Evolutionary conservation across 441 rosid genomes (phyloP).

Genomic region (Euphorbia corollata): DNA sequence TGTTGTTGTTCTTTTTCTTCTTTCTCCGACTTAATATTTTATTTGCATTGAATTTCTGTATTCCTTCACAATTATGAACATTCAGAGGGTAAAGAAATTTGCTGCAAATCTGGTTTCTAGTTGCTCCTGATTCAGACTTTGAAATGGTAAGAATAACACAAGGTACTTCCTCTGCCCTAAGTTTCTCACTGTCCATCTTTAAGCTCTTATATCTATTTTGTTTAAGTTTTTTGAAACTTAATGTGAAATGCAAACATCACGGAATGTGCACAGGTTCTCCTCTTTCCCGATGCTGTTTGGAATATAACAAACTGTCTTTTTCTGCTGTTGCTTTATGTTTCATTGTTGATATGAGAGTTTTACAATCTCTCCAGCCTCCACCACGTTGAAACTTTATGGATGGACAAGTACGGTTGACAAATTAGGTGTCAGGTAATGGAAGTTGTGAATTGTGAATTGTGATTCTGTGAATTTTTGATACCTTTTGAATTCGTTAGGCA

Average conservation of each 20-base stretch:
- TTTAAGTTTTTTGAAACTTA: not conserved
- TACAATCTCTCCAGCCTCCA: not conserved
- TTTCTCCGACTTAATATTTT: not conserved
- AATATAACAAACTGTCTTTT: not conserved
- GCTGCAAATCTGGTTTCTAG: slow-evolving; percentile 38
- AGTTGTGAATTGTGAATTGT: not conserved
- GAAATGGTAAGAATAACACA: slow-evolving; percentile 15
- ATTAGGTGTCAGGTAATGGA: not conserved
- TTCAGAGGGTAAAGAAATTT: slow-evolving; percentile 53
- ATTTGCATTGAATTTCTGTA: slow-evolving; percentile 9
- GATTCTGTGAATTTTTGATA: not conserved
- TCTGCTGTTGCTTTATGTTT: slow-evolving; percentile 1
- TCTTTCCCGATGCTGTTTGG: slow-evolving; percentile 9
- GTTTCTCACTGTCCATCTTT: not conserved
- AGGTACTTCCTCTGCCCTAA: slow-evolving; percentile 24
- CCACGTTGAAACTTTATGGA: not conserved
- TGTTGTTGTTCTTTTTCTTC: not conserved
- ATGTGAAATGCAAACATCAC: slow-evolving; percentile 14
- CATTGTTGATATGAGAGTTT: not conserved
- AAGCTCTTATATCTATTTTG: not conserved
- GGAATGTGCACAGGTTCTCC: not conserved
- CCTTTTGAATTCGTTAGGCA: not conserved
- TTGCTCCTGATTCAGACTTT: slow-evolving; percentile 23
- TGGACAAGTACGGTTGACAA: not conserved
- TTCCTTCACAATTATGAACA: slow-evolving; percentile 57